A percentile compares a stretch with the other conserved stretches of the same genome.
phyloP scores from a whole-genome alignment of 345 rosid species.

The Lenwebbia sp. region DNA sequence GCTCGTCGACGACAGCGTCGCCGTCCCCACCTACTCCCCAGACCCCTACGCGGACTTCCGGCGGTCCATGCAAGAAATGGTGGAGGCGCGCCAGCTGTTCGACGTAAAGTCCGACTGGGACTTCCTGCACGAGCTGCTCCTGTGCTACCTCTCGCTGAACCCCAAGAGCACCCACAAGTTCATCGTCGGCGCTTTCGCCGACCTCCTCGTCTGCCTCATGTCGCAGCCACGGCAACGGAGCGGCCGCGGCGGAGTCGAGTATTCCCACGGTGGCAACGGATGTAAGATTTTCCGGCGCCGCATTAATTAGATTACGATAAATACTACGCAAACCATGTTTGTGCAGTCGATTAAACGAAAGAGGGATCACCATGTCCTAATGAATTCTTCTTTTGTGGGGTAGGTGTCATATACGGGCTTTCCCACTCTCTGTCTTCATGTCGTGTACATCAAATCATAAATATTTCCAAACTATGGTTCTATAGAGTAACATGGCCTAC shows the following conservation, averaged over 20 bases:
- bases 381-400: not conserved
- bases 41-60: slow-evolving; percentile 83
- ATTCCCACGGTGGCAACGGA: not conserved
- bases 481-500: not conserved
- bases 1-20: slow-evolving; percentile 27
- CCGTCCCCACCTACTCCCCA: slow-evolving; percentile 61
- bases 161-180: slow-evolving; percentile 56
- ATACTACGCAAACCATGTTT: not conserved
- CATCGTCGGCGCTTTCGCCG: slow-evolving; percentile 71
- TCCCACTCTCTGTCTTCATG: not conserved
- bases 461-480: not conserved
- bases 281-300: not conserved
- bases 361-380: not conserved
- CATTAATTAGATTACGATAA: not conserved
- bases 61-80: slow-evolving; percentile 95
- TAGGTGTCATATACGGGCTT: not conserved
- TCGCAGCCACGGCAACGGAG: slow-evolving; percentile 1
- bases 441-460: not conserved
- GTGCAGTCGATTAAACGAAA: not conserved
- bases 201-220: slow-evolving; percentile 60
- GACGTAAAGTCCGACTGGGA: slow-evolving; percentile 62
- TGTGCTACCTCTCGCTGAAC: slow-evolving; percentile 61
- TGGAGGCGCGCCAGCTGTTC: slow-evolving; percentile 48
- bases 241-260: not conserved
- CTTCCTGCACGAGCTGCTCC: slow-evolving; percentile 65